Conservation (phyloP, 2,329 filamentous ascomycete species). For the Fusarium duplospermum region DNA sequence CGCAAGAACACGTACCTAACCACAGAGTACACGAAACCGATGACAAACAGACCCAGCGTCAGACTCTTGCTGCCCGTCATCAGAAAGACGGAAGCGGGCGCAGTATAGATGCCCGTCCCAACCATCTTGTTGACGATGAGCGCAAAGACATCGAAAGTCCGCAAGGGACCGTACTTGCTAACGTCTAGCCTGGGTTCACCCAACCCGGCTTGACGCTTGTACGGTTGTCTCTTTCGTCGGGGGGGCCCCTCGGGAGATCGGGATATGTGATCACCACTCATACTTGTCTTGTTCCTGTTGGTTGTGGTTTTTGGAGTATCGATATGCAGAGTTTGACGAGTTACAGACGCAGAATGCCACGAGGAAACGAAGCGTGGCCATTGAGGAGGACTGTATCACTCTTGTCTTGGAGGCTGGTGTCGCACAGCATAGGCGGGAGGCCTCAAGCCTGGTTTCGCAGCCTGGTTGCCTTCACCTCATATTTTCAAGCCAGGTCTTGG, state of each 20-base stretch:
- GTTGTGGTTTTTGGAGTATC: neutral
- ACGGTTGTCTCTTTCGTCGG: neutral
- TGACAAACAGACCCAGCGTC: neutral
- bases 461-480: neutral
- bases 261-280: neutral
- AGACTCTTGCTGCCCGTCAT: slow-evolving; percentile 7
- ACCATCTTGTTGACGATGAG: slow-evolving; percentile 19
- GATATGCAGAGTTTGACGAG: neutral
- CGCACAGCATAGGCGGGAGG: neutral
- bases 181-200: neutral
- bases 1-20: neutral
- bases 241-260: neutral
- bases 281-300: neutral
- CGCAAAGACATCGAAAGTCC: neutral
- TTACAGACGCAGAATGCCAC: neutral
- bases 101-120: slow-evolving; percentile 6
- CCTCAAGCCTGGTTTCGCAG: neutral
- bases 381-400: neutral
- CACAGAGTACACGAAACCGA: neutral
- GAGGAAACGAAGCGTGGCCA: neutral
- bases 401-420: neutral
- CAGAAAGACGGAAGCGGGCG: neutral
- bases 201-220: neutral
- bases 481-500: neutral
- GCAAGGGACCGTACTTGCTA: neutral